phyloP scores from a whole-genome alignment of 345 rosid genomes.

The Combretum micranthum region DNA sequence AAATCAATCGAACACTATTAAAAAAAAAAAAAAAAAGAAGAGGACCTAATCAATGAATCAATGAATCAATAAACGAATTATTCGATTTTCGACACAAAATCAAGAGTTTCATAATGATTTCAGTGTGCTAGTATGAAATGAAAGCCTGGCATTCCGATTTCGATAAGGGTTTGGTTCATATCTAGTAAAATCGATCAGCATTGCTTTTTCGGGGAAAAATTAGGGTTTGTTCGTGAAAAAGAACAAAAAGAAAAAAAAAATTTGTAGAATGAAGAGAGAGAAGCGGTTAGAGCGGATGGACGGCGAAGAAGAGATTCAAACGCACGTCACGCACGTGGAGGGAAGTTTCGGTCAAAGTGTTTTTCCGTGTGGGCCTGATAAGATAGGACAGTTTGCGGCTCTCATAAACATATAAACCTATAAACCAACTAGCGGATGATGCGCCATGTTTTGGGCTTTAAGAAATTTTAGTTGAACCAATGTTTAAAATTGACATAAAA shows the following conservation, averaged over 20 bases:
- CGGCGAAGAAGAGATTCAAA: constrained; percentile 18
- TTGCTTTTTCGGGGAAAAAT: not conserved
- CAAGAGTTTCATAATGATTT: too few relatives aligned
- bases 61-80: not conserved
- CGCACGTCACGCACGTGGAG: not conserved
- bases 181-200: not conserved
- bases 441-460: too few relatives aligned
- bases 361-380: too few relatives aligned
- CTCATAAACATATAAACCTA: too few relatives aligned
- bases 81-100: not conserved
- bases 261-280: constrained; percentile 1
- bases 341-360: not conserved
- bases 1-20: too few relatives aligned
- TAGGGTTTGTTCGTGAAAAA: not conserved
- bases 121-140: too few relatives aligned
- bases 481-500: too few relatives aligned
- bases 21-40: not conserved
- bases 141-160: too few relatives aligned
- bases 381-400: too few relatives aligned
- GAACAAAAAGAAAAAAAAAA: constrained; percentile 1
- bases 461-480: too few relatives aligned
- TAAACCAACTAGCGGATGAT: too few relatives aligned
- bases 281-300: constrained; percentile 30
- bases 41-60: not conserved
- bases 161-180: constrained; percentile 12